A percentile compares a stretch with the other conserved stretches of the same genome.
Conservation (phyloP, 345 rosid genomes). For the Lepidium africanum region DNA sequence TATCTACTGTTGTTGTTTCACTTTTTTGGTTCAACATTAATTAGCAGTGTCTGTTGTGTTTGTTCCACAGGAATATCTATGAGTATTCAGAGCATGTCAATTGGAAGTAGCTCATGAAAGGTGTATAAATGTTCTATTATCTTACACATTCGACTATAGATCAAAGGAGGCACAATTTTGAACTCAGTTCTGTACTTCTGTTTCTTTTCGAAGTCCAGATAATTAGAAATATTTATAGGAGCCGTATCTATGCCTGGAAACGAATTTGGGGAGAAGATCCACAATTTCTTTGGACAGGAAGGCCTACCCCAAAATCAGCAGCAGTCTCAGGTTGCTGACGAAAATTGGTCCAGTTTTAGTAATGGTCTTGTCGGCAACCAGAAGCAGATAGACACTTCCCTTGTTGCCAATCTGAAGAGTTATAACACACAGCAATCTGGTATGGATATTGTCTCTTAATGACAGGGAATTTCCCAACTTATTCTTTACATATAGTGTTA, state of each 20-base stretch:
- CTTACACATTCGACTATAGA: neutral
- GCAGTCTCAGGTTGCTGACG: slow-evolving; percentile 52
- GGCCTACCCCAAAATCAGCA: slow-evolving; percentile 60
- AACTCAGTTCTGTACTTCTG: slow-evolving; percentile 8
- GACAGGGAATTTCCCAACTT: neutral
- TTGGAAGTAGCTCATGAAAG: slow-evolving; percentile 29
- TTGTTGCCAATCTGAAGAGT: slow-evolving; percentile 48
- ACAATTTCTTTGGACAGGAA: slow-evolving; percentile 74
- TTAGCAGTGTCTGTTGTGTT: neutral
- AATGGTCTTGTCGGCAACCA: slow-evolving; percentile 54
- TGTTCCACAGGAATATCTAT: neutral
- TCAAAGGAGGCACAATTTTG: slow-evolving; percentile 4
- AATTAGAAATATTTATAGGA: slow-evolving; percentile 23
- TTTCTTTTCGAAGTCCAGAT: slow-evolving; percentile 15
- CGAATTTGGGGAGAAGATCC: slow-evolving; percentile 87
- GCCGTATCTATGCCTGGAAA: slow-evolving; percentile 88
- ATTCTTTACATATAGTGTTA: neutral
- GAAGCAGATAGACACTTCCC: slow-evolving; percentile 50
- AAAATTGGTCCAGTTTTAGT: slow-evolving; percentile 52
- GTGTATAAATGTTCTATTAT: slow-evolving; percentile 6
- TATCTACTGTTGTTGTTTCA: neutral
- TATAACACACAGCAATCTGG: slow-evolving; percentile 52
- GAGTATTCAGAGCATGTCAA: slow-evolving; percentile 10
- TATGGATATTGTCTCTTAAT: slow-evolving; percentile 21
- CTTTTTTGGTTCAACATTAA: neutral